Base-by-base conservation (phyloP, 805 yeast species). In the Wickerhamiella sorbophila region DNA sequence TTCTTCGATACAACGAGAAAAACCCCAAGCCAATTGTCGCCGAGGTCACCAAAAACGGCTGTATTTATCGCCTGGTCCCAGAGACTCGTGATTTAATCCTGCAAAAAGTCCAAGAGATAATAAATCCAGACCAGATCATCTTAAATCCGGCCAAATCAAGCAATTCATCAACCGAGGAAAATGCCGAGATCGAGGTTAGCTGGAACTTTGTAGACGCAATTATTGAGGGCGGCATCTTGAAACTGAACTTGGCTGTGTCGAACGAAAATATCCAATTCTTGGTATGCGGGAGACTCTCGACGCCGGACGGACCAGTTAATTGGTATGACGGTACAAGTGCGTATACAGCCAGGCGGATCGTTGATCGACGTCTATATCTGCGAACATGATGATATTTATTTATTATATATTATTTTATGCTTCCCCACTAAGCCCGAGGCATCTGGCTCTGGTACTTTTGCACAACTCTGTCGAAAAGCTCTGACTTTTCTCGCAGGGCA, bases 401-500 rank as follows among this genome's bases (percentile, higher is more conserved):
- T 24, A 10, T 9, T 5, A 5, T 14, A 12, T 27, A 38, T 29
- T 38, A 29, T 18, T 29, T 18, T 19, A 6, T 38, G 24, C 38
- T 46, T n/a, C 29, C 12, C 4, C 16, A 12, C 32, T n/a, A 24
- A 8, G 29, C 29, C 12, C 29, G 29, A 5, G 37, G 37, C 9
- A 34, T 9, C 31, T 15, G 29, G 31, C 18, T 24, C 15, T 36
- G 38, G 45, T 58, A 60, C 48, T 58, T 56, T 15, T 50, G 54
- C 16, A 48, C 83, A 35, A 86, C 69, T 26, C 71, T 71, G 59
- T 80, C 85, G 53, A 87, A 87, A 48, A 74, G 62, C 24, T 62
- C 66, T 48, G 69, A 67, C 60, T 84, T 80, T 42, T 73, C 81
- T 35, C 69, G 61, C 47, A 72, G 64, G 51, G 82, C 88, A n/a